Evolutionary conservation across 805 yeast species (phyloP).

Genomic region (Kluyveromyces siamensis): DNA sequence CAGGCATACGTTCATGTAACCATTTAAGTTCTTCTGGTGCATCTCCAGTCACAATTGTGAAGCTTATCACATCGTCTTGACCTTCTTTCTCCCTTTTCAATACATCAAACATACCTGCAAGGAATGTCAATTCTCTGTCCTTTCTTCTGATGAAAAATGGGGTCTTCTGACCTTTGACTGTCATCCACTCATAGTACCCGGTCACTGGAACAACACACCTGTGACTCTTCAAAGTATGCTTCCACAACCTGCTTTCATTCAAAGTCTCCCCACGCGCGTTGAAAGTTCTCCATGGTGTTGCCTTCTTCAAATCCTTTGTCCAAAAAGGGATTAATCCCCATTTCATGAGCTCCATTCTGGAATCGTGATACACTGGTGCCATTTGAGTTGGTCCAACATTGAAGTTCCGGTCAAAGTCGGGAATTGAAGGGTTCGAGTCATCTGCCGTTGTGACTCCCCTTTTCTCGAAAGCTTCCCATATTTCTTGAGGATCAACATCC

Average conservation of each 20-base stretch:
- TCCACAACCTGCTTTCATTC: slow-evolving; percentile 49
- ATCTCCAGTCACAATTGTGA: slow-evolving; percentile 65
- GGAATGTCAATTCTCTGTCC: slow-evolving; percentile 44
- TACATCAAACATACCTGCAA: slow-evolving; percentile 49
- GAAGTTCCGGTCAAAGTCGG: slow-evolving; percentile 28
- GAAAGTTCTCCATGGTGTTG: slow-evolving; percentile 41
- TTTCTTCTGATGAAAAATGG: slow-evolving; percentile 61
- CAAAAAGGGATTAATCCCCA: slow-evolving; percentile 77
- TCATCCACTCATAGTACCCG: slow-evolving; percentile 83
- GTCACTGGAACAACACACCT: slow-evolving; percentile 72
- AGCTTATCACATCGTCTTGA: slow-evolving; percentile 30
- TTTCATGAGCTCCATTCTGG: slow-evolving; percentile 45
- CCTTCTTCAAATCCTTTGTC: slow-evolving; percentile 35
- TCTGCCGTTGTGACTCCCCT: slow-evolving; percentile 6
- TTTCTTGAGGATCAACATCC: slow-evolving; percentile 23
- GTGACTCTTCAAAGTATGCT: slow-evolving; percentile 32
- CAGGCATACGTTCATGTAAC: slow-evolving; percentile 76
- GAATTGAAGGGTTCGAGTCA: slow-evolving; percentile 16
- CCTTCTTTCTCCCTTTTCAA: slow-evolving; percentile 3
- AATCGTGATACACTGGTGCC: slow-evolving; percentile 33
- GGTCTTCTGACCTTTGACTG: slow-evolving; percentile 31
- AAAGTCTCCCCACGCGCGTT: slow-evolving; percentile 69
- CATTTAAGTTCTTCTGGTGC: slow-evolving; percentile 54
- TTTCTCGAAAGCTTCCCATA: slow-evolving; percentile 10
- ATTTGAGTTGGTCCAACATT: slow-evolving; percentile 55